Evolutionary conservation across 2,329 filamentous ascomycete genomes (phyloP).

Genomic region (Trichophyton rubrum): DNA sequence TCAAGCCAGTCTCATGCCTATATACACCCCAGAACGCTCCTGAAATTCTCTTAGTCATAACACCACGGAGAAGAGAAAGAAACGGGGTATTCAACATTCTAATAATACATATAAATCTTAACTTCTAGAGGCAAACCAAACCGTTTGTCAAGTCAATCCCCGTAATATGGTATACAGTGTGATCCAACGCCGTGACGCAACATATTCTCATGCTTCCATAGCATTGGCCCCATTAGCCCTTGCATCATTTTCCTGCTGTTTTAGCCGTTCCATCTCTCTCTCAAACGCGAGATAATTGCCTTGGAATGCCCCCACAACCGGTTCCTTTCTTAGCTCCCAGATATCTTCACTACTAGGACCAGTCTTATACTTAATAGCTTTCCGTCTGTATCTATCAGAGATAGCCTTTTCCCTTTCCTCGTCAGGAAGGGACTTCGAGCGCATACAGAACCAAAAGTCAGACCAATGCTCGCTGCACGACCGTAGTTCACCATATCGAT

Average conservation of each 20-base stretch:
- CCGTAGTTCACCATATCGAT: constrained; percentile 67
- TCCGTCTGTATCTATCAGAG: constrained; percentile 54
- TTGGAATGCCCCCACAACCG: constrained; percentile 41
- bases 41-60: neutral
- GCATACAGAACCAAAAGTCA: constrained; percentile 98
- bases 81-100: neutral
- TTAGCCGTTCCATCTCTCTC: constrained; percentile 15
- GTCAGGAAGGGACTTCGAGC: constrained; percentile 52
- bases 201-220: neutral
- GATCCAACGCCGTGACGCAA: neutral
- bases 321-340: constrained; percentile 62
- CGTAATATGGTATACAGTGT: neutral
- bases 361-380: constrained; percentile 52
- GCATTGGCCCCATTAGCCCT: neutral
- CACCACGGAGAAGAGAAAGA: neutral
- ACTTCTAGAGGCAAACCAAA: neutral
- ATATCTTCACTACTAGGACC: constrained; percentile 77
- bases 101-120: neutral
- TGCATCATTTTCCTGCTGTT: neutral
- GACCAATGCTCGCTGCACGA: constrained; percentile 76
- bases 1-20: neutral
- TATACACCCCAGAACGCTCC: neutral
- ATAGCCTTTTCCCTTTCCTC: constrained; percentile 49
- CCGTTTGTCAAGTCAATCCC: neutral
- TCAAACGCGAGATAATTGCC: constrained; percentile 24